phyloP scores from a whole-genome alignment of 164 flowering plant species.

The Magnolia changhungtana region DNA sequence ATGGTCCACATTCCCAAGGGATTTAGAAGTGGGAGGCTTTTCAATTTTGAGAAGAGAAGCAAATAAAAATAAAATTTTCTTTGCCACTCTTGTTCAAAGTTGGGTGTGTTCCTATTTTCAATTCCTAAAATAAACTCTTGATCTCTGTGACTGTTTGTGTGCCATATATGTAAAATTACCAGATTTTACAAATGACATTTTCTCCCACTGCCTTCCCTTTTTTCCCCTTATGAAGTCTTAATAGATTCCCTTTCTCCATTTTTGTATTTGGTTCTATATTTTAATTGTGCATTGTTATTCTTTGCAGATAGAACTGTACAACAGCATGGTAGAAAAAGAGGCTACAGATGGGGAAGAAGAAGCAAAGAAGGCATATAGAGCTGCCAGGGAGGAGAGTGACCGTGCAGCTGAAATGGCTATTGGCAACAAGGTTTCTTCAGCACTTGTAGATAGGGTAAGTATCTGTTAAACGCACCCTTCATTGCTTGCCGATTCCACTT shows the following conservation, averaged over 20 bases:
- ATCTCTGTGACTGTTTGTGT: no score
- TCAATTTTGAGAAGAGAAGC: no score
- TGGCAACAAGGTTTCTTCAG: slow-evolving; percentile 69
- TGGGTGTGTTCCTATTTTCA: not conserved
- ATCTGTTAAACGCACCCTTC: not conserved
- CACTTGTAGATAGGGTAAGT: slow-evolving; percentile 69
- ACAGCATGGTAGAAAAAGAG: slow-evolving; percentile 74
- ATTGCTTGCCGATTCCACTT: not conserved
- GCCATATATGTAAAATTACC: not conserved
- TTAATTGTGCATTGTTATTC: not conserved
- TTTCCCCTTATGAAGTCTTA: not conserved
- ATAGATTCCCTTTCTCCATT: not conserved
- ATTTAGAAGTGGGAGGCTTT: no score
- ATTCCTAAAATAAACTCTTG: no score
- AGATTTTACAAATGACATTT: not conserved
- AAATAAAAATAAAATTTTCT: no score
- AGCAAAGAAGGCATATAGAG: slow-evolving; percentile 78
- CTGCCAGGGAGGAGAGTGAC: slow-evolving; percentile 68
- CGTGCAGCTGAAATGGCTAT: slow-evolving; percentile 44
- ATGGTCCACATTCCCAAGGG: no score
- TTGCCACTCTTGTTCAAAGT: not conserved
- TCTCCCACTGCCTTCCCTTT: not conserved
- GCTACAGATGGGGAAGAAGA: slow-evolving; percentile 66
- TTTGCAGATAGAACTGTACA: slow-evolving; percentile 75
- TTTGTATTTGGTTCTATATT: not conserved